Percentiles rank a stretch among this genome's conserved stretches.
phyloP scores from a whole-genome alignment of 306 rosid genomes.

The Ziziphus jujuba region DNA sequence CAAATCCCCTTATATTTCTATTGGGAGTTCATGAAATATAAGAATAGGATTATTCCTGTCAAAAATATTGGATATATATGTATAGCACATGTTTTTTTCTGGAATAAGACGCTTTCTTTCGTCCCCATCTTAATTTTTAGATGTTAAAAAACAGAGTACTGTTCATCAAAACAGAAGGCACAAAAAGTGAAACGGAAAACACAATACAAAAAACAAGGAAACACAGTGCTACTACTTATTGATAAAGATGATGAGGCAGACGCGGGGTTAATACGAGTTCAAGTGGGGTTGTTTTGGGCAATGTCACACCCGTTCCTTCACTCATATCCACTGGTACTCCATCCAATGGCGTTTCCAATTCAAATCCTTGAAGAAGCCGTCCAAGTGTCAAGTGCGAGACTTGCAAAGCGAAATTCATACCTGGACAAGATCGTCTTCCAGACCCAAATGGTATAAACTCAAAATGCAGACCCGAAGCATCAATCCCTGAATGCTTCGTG shows the following conservation, averaged over 20 bases:
- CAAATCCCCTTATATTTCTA: too few relatives aligned
- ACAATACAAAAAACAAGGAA: too few relatives aligned
- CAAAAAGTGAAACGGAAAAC: too few relatives aligned
- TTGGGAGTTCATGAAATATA: too few relatives aligned
- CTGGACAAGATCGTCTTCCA: conserved; percentile 61
- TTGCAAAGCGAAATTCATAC: conserved; percentile 41
- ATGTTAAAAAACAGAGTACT: too few relatives aligned
- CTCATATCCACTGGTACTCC: conserved; percentile 40
- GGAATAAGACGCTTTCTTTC: neutral
- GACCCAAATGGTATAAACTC: conserved; percentile 55
- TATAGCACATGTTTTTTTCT: too few relatives aligned
- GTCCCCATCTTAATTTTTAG: too few relatives aligned
- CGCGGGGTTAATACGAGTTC: conserved; percentile 37
- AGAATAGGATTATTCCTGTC: too few relatives aligned
- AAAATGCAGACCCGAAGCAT: conserved; percentile 41
- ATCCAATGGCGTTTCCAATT: conserved; percentile 20
- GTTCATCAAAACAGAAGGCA: too few relatives aligned
- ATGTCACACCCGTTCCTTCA: conserved; percentile 47
- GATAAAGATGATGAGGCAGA: conserved; percentile 13
- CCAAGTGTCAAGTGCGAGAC: conserved; percentile 41
- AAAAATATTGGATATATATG: too few relatives aligned
- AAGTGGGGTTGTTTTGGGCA: conserved; percentile 47
- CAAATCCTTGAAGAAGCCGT: conserved; percentile 55
- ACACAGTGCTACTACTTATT: neutral
- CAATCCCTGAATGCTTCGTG: conserved; percentile 20